Conservation (phyloP, 192 early-diverging fungal genomes). For the Umbelopsis sp. region DNA sequence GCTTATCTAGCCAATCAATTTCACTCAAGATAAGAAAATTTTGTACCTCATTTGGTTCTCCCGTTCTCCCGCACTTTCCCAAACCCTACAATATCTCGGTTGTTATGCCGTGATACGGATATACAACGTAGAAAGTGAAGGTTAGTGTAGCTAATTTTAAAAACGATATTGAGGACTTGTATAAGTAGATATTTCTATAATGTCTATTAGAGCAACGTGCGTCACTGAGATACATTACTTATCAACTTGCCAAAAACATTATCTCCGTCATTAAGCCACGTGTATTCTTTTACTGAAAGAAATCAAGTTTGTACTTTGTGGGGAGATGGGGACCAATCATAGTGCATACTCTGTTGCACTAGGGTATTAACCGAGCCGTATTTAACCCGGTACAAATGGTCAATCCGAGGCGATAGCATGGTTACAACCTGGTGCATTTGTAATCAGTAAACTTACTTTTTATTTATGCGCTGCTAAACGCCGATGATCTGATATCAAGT, state of each 20-base stretch:
- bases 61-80: constrained; percentile 16
- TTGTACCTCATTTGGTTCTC: neutral
- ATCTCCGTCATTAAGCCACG: neutral
- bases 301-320: neutral
- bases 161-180: no score
- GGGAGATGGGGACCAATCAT: neutral
- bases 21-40: constrained; percentile 12
- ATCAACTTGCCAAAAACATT: neutral
- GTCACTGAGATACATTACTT: no score
- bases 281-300: neutral
- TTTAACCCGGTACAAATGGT: neutral
- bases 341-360: neutral
- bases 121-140: no score
- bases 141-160: no score
- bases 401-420: neutral
- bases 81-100: neutral
- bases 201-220: no score
- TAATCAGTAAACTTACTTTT: no score
- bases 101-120: no score
- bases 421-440: no score
- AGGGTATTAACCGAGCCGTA: neutral
- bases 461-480: no score
- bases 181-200: no score
- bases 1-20: constrained; percentile 12
- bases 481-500: no score